Base-by-base conservation (phyloP, 2,329 filamentous ascomycete species). In the Arthrobotrys sinensis region DNA sequence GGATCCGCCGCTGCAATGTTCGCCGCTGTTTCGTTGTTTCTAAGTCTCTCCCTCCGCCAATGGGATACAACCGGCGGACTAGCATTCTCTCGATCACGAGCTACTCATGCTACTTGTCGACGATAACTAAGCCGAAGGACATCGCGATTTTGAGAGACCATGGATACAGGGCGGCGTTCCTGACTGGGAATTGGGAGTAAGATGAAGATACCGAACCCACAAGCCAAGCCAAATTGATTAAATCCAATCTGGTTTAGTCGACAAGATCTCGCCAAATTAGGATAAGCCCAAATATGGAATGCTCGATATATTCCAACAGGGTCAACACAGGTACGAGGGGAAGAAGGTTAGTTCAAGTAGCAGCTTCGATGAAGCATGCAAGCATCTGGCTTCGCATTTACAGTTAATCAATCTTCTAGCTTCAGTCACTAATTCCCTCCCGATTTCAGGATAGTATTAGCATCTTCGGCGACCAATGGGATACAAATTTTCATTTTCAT, bases 251-350 rank as follows among this genome's bases (percentile, higher is more conserved):
- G 14, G 50, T n/a, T 53, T 53, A 53, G 52, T n/a, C 24, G n/a
- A 12, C 1, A 19, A 28, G 4, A 16, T 24, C 6, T 28, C 7
- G 16, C 55, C 36, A 28, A 43, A 60, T 60, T 60, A 43, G 55
- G 55, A 60, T 28, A 60, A 60, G 55, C 55, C 55, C 55, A 24
- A 60, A 60, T 60, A n/a, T 40, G 55, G 55, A 60, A 60, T 28
- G 11, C 6, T 21, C 10, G 10, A 14, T 14, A 14, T 28, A 43
- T 21, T 60, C 34, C 55, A 60, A 60, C 55, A 60, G 6, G 10
- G 36, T n/a, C 34, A 60, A 60, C 55, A 12, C 55, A 43, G 4
- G 24, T 4, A 4, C 24, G 2, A 28, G 2, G 24, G 24, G 24
- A 4, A 28, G 24, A 28, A 2, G 24, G 24, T 4, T 28, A 4